Conservation (phyloP, 371 early-diverging fungal species). For the Mucor ambiguus region DNA sequence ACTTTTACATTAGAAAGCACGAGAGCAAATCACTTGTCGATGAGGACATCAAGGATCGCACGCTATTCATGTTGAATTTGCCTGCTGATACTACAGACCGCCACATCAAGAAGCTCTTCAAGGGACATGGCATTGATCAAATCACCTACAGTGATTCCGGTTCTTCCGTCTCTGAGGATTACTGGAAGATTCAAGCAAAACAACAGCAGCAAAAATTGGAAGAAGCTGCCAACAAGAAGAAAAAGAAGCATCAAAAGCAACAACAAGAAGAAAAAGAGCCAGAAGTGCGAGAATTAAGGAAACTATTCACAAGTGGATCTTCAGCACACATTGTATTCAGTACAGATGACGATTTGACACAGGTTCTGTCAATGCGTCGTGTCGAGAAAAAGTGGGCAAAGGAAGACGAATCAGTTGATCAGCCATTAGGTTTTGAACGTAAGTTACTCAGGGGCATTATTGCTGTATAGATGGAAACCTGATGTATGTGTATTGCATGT, state of each 20-base stretch:
- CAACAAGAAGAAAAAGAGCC: conserved; percentile 9
- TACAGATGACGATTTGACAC: conserved; percentile 62
- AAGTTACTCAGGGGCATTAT: conserved; percentile 14
- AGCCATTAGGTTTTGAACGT: conserved; percentile 59
- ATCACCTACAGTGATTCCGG: conserved; percentile 46
- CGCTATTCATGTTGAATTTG: conserved; percentile 81
- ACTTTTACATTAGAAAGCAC: conserved; percentile 76
- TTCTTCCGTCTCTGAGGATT: conserved; percentile 23
- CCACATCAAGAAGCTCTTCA: conserved; percentile 77
- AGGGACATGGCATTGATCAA: conserved; percentile 57
- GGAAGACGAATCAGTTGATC: conserved; percentile 46
- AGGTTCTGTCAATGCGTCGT: conserved; percentile 64
- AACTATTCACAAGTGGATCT: conserved; percentile 56
- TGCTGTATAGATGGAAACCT: not conserved
- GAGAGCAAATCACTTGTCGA: conserved; percentile 54
- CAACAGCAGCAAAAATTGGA: conserved; percentile 33
- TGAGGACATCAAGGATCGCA: conserved; percentile 63
- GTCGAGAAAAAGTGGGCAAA: conserved; percentile 66
- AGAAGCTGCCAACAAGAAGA: conserved; percentile 19
- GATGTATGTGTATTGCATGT: not conserved
- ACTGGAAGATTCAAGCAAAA: conserved; percentile 24
- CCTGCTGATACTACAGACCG: conserved; percentile 79
- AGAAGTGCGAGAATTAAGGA: conserved; percentile 29
- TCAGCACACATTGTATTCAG: conserved; percentile 81
- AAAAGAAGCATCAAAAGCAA: conserved; percentile 29